A percentile compares a stretch with the other conserved stretches of the same genome.
phyloP scores from a whole-genome alignment of 495 filamentous ascomycete species.

The Penicillium silybi region DNA sequence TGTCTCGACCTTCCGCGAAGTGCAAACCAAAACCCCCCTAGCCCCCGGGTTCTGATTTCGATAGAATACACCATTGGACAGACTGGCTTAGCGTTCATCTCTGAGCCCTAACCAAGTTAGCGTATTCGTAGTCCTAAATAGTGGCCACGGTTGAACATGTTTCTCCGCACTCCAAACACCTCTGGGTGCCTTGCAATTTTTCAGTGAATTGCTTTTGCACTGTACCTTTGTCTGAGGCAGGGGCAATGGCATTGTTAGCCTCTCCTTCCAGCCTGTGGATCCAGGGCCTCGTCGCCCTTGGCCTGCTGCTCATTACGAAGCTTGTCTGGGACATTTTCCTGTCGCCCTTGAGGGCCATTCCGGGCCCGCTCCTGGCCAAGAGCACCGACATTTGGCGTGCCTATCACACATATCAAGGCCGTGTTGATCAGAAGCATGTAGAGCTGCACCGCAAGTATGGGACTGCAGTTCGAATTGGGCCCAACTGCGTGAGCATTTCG shows the following conservation, averaged over 20 bases:
- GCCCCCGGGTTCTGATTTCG: background rate
- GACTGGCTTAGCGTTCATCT: background rate
- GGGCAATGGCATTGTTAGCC: conserved; percentile 2
- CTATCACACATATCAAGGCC: conserved; percentile 19
- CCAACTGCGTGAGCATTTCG: conserved; percentile 52
- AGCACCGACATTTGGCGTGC: conserved; percentile 37
- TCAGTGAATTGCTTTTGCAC: background rate
- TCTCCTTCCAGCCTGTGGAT: conserved; percentile 5
- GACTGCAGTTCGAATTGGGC: conserved; percentile 51
- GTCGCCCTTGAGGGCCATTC: conserved; percentile 28
- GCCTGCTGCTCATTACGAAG: conserved; percentile 8
- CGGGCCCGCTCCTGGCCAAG: conserved; percentile 43
- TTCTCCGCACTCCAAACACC: background rate
- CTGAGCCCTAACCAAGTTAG: background rate
- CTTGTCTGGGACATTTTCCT: conserved; percentile 10
- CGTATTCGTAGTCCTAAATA: background rate
- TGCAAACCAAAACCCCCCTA: background rate
- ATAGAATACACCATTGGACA: background rate
- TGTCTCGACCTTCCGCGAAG: background rate
- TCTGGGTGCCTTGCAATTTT: background rate
- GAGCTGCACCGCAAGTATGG: conserved; percentile 51
- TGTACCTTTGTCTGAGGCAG: background rate
- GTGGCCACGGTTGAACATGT: background rate
- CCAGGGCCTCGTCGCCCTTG: conserved; percentile 5
- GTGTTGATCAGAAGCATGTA: conserved; percentile 15